Evolutionary conservation across 1,284 basidiomycete genomes (phyloP).

Genomic region (Thelephora terrestris): DNA sequence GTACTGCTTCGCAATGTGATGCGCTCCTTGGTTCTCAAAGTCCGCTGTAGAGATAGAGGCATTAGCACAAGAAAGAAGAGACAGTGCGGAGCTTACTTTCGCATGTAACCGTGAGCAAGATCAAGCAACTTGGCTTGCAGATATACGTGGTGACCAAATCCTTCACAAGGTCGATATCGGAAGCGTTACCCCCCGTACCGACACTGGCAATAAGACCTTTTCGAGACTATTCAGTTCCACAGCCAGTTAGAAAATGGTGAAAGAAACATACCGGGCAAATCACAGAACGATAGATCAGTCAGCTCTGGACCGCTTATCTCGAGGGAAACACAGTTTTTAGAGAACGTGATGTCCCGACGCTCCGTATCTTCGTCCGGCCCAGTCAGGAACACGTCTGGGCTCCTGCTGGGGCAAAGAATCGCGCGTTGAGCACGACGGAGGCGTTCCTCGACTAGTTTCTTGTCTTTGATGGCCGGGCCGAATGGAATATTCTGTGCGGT

Average conservation of each 20-base stretch:
- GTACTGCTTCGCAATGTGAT: conserved; percentile 41
- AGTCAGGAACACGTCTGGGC: conserved; percentile 29
- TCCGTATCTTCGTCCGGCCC: conserved; percentile 22
- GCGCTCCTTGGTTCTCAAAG: conserved; percentile 62
- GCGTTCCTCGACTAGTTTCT: conserved; percentile 44
- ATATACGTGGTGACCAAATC: conserved; percentile 52
- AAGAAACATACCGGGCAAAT: conserved; percentile 35
- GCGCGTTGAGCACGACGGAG: conserved; percentile 59
- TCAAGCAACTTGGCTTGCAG: conserved; percentile 51
- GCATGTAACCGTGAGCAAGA: conserved; percentile 59
- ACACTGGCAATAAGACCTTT: conserved; percentile 55
- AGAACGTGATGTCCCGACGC: conserved; percentile 31
- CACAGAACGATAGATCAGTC: conserved; percentile 38
- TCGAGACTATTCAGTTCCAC: not conserved
- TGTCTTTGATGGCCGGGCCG: conserved; percentile 39
- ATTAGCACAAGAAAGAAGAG: not conserved
- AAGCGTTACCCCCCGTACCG: conserved; percentile 33
- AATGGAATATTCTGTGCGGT: conserved; percentile 35
- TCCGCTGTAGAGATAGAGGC: conserved; percentile 37
- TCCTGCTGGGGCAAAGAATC: conserved; percentile 45
- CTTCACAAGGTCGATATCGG: conserved; percentile 53
- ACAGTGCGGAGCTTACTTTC: conserved; percentile 39
- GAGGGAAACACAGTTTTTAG: conserved; percentile 43
- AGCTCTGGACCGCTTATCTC: conserved; percentile 33
- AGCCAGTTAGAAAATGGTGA: not conserved